A percentile compares a stretch with the other conserved stretches of the same genome.
Conservation (phyloP, 2,329 filamentous ascomycete species). For the Thermomyces lanuginosus region DNA sequence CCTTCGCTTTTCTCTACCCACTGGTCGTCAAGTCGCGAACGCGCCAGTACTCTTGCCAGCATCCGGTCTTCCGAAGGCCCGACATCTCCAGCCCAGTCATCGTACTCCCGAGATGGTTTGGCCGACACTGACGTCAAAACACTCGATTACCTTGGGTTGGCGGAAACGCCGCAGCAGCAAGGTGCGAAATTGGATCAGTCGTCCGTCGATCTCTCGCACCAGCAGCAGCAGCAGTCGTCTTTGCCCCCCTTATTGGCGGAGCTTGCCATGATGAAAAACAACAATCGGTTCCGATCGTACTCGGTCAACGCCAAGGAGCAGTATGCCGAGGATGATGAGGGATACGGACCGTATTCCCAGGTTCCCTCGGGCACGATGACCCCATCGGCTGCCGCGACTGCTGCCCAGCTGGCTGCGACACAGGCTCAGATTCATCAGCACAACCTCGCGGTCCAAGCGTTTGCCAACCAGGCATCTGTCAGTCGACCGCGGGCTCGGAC, state of each 20-base stretch:
- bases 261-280: conserved; percentile 57
- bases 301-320: conserved; percentile 98
- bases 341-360: conserved; percentile 46
- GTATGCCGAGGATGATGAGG: conserved; percentile 77
- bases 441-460: conserved; percentile 84
- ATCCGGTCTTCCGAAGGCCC: conserved; percentile 76
- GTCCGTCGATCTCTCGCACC: conserved; percentile 33
- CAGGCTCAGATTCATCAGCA: conserved; percentile 66
- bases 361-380: conserved; percentile 44
- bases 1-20: conserved; percentile 74
- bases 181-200: conserved; percentile 55
- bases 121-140: conserved; percentile 83
- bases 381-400: conserved; percentile 39
- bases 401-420: conserved; percentile 43
- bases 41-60: conserved; percentile 77
- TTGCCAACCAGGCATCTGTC: conserved; percentile 65
- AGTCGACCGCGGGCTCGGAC: conserved; percentile 79
- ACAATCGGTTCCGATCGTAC: conserved; percentile 87
- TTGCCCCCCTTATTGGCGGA: conserved; percentile 54
- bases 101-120: conserved; percentile 69
- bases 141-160: conserved; percentile 85
- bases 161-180: conserved; percentile 74
- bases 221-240: conserved; percentile 32
- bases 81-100: conserved; percentile 70
- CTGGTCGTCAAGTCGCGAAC: conserved; percentile 67